Conservation (phyloP, 345 rosid genomes). For the Syzygium aqueum region DNA sequence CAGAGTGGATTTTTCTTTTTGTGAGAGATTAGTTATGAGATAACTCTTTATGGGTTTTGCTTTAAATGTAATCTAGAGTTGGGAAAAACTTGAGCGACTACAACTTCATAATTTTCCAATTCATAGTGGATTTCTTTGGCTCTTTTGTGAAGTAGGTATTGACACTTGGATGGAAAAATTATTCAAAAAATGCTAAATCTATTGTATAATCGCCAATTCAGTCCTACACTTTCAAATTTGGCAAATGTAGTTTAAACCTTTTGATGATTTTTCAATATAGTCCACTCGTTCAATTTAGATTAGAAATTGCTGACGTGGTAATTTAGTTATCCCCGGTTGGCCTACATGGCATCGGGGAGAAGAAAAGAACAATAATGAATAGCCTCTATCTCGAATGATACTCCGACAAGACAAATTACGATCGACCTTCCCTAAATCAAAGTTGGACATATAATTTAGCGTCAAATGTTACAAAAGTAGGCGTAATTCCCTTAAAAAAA, state of each 20-base stretch:
- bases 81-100: neutral
- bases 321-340: neutral
- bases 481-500: no score
- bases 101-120: neutral
- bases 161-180: neutral
- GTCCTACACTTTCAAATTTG: neutral
- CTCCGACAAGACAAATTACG: no score
- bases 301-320: neutral
- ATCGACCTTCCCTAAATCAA: no score
- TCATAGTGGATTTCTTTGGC: neutral
- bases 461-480: no score
- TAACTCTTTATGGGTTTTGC: neutral
- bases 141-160: neutral
- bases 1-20: neutral
- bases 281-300: neutral
- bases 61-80: neutral
- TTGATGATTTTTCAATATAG: neutral
- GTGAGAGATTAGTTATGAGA: neutral
- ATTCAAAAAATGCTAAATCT: neutral
- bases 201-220: neutral
- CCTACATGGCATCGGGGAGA: neutral
- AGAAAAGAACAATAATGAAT: no score
- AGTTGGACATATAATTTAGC: no score
- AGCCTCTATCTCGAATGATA: no score
- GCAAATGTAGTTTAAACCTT: neutral